Base-by-base conservation (phyloP, 2,329 filamentous ascomycete genomes). In the Ophiostoma angusticollis region DNA sequence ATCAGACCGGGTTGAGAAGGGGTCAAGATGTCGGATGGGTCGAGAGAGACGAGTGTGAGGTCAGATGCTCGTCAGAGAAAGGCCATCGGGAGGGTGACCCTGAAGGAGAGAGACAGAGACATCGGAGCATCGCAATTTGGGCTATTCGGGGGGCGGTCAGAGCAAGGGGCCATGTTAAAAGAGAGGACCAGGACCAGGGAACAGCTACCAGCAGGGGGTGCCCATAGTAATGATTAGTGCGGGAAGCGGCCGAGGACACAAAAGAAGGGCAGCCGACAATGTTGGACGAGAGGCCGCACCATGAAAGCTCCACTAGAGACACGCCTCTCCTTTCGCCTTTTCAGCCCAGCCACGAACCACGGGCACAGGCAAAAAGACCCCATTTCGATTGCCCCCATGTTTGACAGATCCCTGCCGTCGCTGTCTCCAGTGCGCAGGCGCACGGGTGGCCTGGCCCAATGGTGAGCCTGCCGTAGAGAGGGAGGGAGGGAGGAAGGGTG, bases 1-100 rank as follows among this genome's bases (percentile, higher is more conserved):
- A 42, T 34, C 40, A 41, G 46, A 44, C 46, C 40, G 42, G 47
- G 46, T 45, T 46, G 44, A n/a, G 35, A 38, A 37, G 32, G 33
- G 36, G 30, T 41, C 37, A 35, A 31, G 38, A 41, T 36, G 39
- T 40, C 40, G 39, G 42, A 40, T 40, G 35, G 24, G 25, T 42
- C n/a, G n/a, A n/a, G n/a, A n/a, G n/a, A n/a, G n/a, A n/a, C n/a
- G n/a, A n/a, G n/a, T n/a, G n/a, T n/a, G n/a, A n/a, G n/a, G n/a
- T n/a, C n/a, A n/a, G n/a, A n/a, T n/a, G n/a, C n/a, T n/a, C n/a
- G n/a, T n/a, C n/a, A n/a, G n/a, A n/a, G 30, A 28, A 31, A 37
- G 32, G 27, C 31, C 16, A 28, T 12, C 12, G 24, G 33, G n/a
- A 36, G 29, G 17, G 22, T 40, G 41, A 19, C 31, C n/a, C 35